phyloP scores from a whole-genome alignment of 2,329 filamentous ascomycete genomes.

The Dactylellina haptotyla region DNA sequence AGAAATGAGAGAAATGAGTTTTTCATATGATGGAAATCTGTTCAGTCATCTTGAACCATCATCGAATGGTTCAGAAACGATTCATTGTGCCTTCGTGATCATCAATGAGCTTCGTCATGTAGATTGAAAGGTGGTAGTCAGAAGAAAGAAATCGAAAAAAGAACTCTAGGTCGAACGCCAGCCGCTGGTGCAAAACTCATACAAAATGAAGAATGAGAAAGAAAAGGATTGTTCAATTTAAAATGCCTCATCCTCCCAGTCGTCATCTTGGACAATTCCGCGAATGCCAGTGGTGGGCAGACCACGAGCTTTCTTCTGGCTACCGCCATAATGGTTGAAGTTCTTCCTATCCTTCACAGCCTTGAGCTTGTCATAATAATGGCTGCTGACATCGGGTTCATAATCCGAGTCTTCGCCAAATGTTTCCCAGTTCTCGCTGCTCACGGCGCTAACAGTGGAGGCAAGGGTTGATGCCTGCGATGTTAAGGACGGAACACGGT shows the following conservation, averaged over 20 bases:
- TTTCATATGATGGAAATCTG: slow-evolving; percentile 29
- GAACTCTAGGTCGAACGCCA: slow-evolving; percentile 8
- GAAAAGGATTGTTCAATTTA: slow-evolving; percentile 7
- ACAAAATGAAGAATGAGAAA: neutral
- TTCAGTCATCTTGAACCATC: slow-evolving; percentile 21
- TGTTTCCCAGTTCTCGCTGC: slow-evolving; percentile 59
- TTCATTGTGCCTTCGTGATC: slow-evolving; percentile 51
- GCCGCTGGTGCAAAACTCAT: neutral
- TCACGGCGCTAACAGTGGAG: slow-evolving; percentile 51
- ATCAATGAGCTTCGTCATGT: slow-evolving; percentile 52
- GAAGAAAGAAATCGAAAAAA: slow-evolving; percentile 7
- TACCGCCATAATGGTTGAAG: slow-evolving; percentile 30
- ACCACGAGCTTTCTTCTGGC: slow-evolving; percentile 44
- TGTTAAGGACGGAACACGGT: slow-evolving; percentile 46
- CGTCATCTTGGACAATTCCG: slow-evolving; percentile 33
- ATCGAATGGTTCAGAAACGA: slow-evolving; percentile 44
- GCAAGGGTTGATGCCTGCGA: slow-evolving; percentile 52
- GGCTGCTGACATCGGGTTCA: slow-evolving; percentile 50
- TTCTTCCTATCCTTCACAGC: slow-evolving; percentile 47
- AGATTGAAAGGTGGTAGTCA: slow-evolving; percentile 3
- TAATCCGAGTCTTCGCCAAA: slow-evolving; percentile 56
- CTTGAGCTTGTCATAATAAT: slow-evolving; percentile 49
- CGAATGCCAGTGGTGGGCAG: slow-evolving; percentile 17
- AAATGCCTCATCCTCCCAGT: slow-evolving; percentile 49
- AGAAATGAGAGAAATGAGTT: neutral